Evolutionary conservation across 2,329 filamentous ascomycete species (phyloP).

Genomic region (Allantophomopsis lycopodina): DNA sequence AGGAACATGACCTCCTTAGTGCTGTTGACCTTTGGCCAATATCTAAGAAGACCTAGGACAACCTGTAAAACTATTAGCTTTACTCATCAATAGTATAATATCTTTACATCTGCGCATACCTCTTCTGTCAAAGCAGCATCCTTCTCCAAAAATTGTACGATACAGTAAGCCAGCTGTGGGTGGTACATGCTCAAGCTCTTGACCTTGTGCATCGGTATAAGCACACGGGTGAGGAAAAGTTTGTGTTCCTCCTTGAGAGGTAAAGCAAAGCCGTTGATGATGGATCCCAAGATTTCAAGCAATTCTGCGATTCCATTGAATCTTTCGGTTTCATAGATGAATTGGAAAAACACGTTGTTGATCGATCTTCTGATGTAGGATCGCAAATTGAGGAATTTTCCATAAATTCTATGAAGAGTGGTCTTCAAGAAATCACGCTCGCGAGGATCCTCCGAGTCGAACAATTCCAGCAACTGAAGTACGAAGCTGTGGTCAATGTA

Average conservation of each 20-base stretch:
- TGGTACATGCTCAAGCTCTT: constrained; percentile 99
- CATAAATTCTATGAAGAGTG: constrained; percentile 93
- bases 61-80: constrained; percentile 38
- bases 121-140: constrained; percentile 95
- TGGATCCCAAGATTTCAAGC: constrained; percentile 91
- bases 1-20: constrained; percentile 99
- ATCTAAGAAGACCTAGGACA: constrained; percentile 83
- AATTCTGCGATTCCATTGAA: constrained; percentile 98
- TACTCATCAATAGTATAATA: background rate
- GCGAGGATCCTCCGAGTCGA: constrained; percentile 93
- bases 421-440: constrained; percentile 98
- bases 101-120: constrained; percentile 32
- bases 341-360: constrained; percentile 99
- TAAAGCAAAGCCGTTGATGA: constrained; percentile 96
- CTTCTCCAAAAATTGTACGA: constrained; percentile 97
- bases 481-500: constrained; percentile 99
- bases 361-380: constrained; percentile 97
- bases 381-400: constrained; percentile 94
- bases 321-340: constrained; percentile 94
- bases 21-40: constrained; percentile 99
- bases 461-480: constrained; percentile 88
- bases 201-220: constrained; percentile 92
- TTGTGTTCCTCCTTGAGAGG: constrained; percentile 98
- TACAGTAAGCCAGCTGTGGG: constrained; percentile 94
- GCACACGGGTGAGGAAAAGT: constrained; percentile 83